These are phyloP conservation scores for Nidularia pulvinata DNA, from an alignment of 768 basidiomycete genomes.

Conservation along the genomic window DNA sequence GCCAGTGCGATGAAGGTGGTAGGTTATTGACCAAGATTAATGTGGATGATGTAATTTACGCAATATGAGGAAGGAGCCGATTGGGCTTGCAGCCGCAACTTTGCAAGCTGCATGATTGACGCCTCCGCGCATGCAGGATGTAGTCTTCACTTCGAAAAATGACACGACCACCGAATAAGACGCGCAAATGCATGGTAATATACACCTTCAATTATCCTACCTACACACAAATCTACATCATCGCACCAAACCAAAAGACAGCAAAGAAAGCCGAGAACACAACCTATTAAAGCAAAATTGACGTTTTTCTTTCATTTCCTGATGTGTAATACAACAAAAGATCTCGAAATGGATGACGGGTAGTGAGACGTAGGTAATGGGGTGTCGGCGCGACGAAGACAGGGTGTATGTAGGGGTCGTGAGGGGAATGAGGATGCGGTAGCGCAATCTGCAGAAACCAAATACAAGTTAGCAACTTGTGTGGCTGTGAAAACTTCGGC, in stretches of 20 bases:
- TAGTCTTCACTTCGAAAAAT: too few species aligned
- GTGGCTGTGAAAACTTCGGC: not conserved
- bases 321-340: conserved; percentile 8
- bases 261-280: not conserved
- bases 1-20: too few species aligned
- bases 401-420: conserved; percentile 5
- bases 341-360: conserved; percentile 4
- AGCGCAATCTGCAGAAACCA: not conserved
- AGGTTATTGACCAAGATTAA: too few species aligned
- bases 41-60: too few species aligned
- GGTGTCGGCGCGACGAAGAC: too few species aligned
- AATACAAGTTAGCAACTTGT: not conserved
- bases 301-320: conserved; percentile 7
- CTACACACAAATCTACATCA: not conserved
- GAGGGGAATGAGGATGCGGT: conserved; percentile 8
- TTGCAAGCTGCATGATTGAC: too few species aligned
- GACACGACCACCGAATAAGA: too few species aligned
- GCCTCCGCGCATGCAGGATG: too few species aligned
- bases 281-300: not conserved
- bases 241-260: not conserved
- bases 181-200: too few species aligned
- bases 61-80: too few species aligned
- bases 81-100: too few species aligned
- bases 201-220: too few species aligned
- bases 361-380: conserved; percentile 6